Conservation (phyloP, 2,329 filamentous ascomycete genomes). For the Aphanoascus verrucosus region DNA sequence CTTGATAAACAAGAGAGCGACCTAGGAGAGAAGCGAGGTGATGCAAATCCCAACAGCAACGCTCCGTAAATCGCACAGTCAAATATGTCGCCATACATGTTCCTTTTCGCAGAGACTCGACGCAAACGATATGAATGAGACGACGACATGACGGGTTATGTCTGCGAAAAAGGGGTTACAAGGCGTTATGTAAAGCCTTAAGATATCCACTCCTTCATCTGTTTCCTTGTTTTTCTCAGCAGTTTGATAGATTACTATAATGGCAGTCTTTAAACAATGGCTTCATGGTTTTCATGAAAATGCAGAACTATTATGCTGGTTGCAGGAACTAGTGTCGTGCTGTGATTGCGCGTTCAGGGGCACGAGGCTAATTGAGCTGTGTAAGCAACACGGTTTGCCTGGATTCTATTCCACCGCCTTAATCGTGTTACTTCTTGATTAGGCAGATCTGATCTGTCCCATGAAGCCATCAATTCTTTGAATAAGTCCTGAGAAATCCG, state of each 20-base stretch:
- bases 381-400: no score
- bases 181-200: not conserved
- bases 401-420: no score
- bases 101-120: not conserved
- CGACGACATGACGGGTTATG: not conserved
- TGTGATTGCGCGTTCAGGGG: no score
- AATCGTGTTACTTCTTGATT: no score
- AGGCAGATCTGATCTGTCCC: no score
- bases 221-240: not conserved
- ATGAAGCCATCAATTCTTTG: no score
- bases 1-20: constrained; percentile 10
- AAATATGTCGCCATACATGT: not conserved
- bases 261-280: not conserved
- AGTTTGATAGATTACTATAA: not conserved
- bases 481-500: no score
- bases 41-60: not conserved
- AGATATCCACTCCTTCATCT: not conserved
- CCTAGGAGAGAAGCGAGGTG: not conserved
- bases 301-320: no score
- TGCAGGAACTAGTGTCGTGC: no score
- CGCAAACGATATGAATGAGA: not conserved
- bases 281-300: not conserved
- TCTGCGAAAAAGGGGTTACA: not conserved
- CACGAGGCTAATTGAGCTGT: no score
- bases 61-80: not conserved